A percentile compares a stretch with the other conserved stretches of the same genome.
phyloP scores from a whole-genome alignment of 768 basidiomycete genomes.

The Floccularia luteovirens region DNA sequence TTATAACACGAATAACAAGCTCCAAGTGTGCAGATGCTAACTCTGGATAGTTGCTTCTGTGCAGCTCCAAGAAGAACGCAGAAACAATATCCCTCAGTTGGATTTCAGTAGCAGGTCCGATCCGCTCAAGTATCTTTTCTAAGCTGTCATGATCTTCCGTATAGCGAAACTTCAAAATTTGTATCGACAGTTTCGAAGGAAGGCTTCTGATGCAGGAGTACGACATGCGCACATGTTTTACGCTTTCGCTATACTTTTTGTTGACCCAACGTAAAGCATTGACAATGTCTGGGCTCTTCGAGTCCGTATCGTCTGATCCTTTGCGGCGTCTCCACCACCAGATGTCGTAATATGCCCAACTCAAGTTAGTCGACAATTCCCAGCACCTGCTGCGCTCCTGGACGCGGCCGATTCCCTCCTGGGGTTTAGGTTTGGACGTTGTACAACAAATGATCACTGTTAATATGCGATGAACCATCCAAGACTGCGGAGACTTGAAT shows the following conservation, averaged over 20 bases:
- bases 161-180: not conserved
- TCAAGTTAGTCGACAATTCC: not conserved
- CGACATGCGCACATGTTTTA: not conserved
- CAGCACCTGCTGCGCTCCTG: not conserved
- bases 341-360: not conserved
- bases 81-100: not conserved
- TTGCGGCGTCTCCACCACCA: not conserved
- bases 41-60: not conserved
- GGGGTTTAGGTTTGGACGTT: not conserved
- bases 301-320: not conserved
- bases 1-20: not conserved
- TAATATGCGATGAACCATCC: slow-evolving; percentile 7
- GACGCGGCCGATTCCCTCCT: not conserved
- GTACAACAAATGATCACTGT: slow-evolving; percentile 6
- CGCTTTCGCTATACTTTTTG: not conserved
- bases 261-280: not conserved
- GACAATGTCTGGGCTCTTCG: not conserved
- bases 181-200: not conserved
- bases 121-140: not conserved
- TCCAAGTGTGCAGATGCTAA: not conserved
- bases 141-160: not conserved
- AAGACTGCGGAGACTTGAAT: slow-evolving; percentile 7
- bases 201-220: not conserved
- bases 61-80: not conserved
- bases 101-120: not conserved